phyloP scores from a whole-genome alignment of 2,329 filamentous ascomycete species.

The Apiospora sp. region DNA sequence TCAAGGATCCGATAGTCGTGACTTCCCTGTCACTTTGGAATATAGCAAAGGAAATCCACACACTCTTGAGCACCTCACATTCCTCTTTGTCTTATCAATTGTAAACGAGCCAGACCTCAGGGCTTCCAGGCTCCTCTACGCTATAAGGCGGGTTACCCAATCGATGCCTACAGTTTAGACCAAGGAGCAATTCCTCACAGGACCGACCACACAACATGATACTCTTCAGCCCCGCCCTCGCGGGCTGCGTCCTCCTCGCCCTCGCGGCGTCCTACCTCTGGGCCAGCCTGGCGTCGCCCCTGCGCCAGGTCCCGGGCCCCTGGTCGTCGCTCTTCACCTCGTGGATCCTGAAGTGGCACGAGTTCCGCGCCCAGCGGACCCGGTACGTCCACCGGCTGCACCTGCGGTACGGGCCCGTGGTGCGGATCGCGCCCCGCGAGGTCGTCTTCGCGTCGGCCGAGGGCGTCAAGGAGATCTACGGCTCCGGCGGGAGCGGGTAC shows the following conservation, averaged over 20 bases:
- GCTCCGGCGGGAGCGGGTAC: conserved; percentile 67
- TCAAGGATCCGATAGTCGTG: not conserved
- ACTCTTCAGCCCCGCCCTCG: not conserved
- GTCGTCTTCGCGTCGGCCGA: conserved; percentile 64
- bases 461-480: conserved; percentile 70
- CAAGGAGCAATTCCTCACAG: not conserved
- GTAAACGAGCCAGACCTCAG: not conserved
- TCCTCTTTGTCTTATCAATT: not conserved
- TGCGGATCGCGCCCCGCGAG: conserved; percentile 66
- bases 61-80: not conserved
- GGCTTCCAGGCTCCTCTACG: not conserved
- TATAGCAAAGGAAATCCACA: too few species aligned
- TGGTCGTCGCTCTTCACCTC: conserved; percentile 57
- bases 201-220: conserved; percentile 8
- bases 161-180: not conserved
- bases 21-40: not conserved
- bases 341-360: conserved; percentile 61
- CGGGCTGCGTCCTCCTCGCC: not conserved
- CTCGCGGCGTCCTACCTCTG: conserved; percentile 34
- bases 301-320: conserved; percentile 58
- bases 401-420: conserved; percentile 61
- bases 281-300: conserved; percentile 45
- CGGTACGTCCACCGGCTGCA: conserved; percentile 65
- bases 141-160: not conserved
- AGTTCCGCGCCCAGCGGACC: conserved; percentile 61